Conservation (phyloP, 495 filamentous ascomycete genomes). For the Pseudotulostoma volvatum region DNA sequence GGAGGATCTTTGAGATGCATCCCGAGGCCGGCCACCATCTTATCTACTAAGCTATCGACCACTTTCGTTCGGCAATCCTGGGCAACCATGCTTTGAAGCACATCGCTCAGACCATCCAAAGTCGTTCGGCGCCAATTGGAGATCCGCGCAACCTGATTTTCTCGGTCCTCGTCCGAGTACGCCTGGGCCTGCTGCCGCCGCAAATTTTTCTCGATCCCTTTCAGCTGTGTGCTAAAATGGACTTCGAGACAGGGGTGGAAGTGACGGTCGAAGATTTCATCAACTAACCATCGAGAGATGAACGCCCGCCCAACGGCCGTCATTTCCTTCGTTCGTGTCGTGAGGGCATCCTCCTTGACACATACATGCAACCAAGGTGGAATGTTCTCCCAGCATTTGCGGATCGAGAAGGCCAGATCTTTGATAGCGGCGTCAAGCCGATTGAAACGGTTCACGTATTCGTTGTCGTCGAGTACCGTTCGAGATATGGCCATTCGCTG, state of each 20-base stretch:
- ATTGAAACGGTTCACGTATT: conserved; percentile 80
- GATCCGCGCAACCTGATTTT: conserved; percentile 72
- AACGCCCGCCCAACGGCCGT: conserved; percentile 83
- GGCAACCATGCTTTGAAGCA: conserved; percentile 47
- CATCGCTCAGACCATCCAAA: conserved; percentile 69
- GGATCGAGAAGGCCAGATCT: conserved; percentile 84
- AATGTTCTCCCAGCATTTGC: conserved; percentile 75
- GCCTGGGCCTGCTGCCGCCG: conserved; percentile 51
- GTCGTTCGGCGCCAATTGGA: conserved; percentile 90
- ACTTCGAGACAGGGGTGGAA: conserved; percentile 82
- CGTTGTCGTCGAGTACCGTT: conserved; percentile 88
- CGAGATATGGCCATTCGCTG: conserved; percentile 89
- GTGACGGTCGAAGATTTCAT: conserved; percentile 76
- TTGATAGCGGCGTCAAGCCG: conserved; percentile 90
- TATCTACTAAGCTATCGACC: conserved; percentile 48
- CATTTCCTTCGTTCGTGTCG: conserved; percentile 86
- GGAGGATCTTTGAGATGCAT: conserved; percentile 59
- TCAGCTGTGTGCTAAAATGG: conserved; percentile 58
- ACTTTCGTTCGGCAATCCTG: conserved; percentile 46
- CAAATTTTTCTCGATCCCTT: conserved; percentile 80
- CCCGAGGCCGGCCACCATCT: conserved; percentile 51
- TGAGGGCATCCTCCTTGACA: conserved; percentile 69
- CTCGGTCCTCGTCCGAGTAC: conserved; percentile 68
- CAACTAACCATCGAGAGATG: conserved; percentile 77
- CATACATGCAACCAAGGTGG: conserved; percentile 61